Evolutionary conservation across 106 monocot genomes (phyloP).

Genomic region (Amphibolis antarctica): DNA sequence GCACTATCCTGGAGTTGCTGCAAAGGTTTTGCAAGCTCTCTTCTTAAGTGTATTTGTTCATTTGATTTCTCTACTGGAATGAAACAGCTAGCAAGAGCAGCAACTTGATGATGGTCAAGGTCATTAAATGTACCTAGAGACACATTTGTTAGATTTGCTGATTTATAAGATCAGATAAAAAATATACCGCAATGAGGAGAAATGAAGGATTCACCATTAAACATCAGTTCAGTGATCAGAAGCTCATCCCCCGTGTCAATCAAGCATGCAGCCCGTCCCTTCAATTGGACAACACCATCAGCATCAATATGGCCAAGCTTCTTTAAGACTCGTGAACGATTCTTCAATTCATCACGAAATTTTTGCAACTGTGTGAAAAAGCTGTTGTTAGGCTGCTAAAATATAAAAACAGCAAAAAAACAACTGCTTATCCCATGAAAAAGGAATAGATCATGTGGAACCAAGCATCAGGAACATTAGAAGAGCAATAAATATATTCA

Average conservation of each 20-base stretch:
- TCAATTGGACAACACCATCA: constrained; percentile 88
- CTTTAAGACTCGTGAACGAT: constrained; percentile 83
- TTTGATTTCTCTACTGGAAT: constrained; percentile 96
- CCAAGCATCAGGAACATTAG: not conserved
- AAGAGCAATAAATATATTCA: not conserved
- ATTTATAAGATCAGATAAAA: not conserved
- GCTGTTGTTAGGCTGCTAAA: not conserved
- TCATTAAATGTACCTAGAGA: constrained; percentile 88
- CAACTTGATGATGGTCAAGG: constrained; percentile 91
- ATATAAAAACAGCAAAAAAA: no score
- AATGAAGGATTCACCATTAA: constrained; percentile 47
- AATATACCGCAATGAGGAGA: not conserved
- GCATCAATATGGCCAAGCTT: constrained; percentile 96
- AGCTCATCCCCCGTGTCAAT: constrained; percentile 98
- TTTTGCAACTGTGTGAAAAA: constrained; percentile 59
- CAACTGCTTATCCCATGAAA: no score
- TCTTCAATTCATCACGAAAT: constrained; percentile 95
- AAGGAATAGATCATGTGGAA: not conserved
- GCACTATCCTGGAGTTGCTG: constrained; percentile 95
- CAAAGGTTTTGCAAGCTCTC: constrained; percentile 77
- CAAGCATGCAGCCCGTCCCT: constrained; percentile 96
- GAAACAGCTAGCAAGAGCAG: constrained; percentile 92
- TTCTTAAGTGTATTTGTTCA: constrained; percentile 79
- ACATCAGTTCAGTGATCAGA: constrained; percentile 97
- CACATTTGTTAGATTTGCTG: not conserved